Evolutionary conservation across 805 yeast species (phyloP).

Genomic region (Alloascoidea africana): DNA sequence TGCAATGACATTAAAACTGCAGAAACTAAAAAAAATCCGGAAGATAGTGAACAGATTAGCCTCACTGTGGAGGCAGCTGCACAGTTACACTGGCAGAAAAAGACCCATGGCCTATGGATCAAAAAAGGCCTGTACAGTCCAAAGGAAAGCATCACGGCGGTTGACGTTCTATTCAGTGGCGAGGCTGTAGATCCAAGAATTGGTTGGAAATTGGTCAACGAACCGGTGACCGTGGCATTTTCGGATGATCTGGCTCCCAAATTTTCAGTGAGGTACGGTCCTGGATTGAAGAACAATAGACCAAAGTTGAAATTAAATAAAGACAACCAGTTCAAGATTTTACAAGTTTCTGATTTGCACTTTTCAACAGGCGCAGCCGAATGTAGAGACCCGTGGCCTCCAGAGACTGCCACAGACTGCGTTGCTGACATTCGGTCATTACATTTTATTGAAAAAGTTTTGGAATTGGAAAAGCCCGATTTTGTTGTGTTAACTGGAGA

Average conservation of each 20-base stretch:
- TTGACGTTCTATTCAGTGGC: slow-evolving; percentile 58
- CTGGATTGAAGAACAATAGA: neutral
- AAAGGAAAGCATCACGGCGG: slow-evolving; percentile 29
- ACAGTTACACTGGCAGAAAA: slow-evolving; percentile 26
- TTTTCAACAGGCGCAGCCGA: slow-evolving; percentile 71
- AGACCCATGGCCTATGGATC: slow-evolving; percentile 41
- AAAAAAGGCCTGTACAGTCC: slow-evolving; percentile 28
- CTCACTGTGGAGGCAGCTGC: slow-evolving; percentile 13
- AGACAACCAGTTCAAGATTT: slow-evolving; percentile 49
- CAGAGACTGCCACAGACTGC: slow-evolving; percentile 32
- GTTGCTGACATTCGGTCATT: slow-evolving; percentile 66
- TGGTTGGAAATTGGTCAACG: slow-evolving; percentile 36
- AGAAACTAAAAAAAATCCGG: slow-evolving; percentile 6
- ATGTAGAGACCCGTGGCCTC: slow-evolving; percentile 65
- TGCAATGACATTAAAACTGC: slow-evolving; percentile 3
- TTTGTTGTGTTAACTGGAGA: slow-evolving; percentile 84
- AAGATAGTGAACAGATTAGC: slow-evolving; percentile 6
- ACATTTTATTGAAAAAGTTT: slow-evolving; percentile 39
- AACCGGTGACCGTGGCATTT: slow-evolving; percentile 11
- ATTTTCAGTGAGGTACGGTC: slow-evolving; percentile 13
- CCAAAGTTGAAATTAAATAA: slow-evolving; percentile 22
- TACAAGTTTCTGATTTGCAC: slow-evolving; percentile 88
- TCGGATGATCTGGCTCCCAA: slow-evolving; percentile 12
- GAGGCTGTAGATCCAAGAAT: slow-evolving; percentile 69
- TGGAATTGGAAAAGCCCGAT: slow-evolving; percentile 72